These are phyloP conservation scores for Boletus subluridellus DNA, from an alignment of 1,284 basidiomycete genomes.

Conservation along the genomic window DNA sequence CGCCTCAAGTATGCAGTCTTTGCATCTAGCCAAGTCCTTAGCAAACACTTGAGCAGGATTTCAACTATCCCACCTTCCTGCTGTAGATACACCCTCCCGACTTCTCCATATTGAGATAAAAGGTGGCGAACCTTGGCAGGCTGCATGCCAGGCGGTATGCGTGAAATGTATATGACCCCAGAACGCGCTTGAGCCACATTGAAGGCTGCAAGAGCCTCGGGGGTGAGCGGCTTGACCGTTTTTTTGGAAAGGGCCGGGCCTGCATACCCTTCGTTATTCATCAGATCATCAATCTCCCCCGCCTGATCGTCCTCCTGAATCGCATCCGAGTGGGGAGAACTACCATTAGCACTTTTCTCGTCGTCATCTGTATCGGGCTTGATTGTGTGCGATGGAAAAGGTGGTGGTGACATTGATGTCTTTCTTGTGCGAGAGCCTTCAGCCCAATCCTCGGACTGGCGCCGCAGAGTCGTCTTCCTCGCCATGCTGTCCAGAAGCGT, in stretches of 20 bases:
- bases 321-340: not conserved
- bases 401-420: not conserved
- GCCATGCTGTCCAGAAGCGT: constrained; percentile 5
- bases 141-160: constrained; percentile 98
- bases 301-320: constrained; percentile 2
- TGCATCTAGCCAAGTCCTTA: constrained; percentile 50
- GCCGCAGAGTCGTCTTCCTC: not conserved
- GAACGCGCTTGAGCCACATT: constrained; percentile 65
- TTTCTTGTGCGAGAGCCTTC: not conserved
- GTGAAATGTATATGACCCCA: constrained; percentile 92
- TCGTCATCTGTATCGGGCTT: not conserved
- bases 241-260: constrained; percentile 43
- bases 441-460: not conserved
- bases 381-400: not conserved
- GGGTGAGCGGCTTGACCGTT: constrained; percentile 65
- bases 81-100: constrained; percentile 85
- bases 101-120: constrained; percentile 79
- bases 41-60: not conserved
- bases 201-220: constrained; percentile 68
- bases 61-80: constrained; percentile 63
- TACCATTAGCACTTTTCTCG: not conserved
- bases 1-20: constrained; percentile 73
- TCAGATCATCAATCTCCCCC: constrained; percentile 37
- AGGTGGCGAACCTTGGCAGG: constrained; percentile 94
- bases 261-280: constrained; percentile 57